phyloP scores from a whole-genome alignment of 257 asterid genomes.

The Henckelia pumila region DNA sequence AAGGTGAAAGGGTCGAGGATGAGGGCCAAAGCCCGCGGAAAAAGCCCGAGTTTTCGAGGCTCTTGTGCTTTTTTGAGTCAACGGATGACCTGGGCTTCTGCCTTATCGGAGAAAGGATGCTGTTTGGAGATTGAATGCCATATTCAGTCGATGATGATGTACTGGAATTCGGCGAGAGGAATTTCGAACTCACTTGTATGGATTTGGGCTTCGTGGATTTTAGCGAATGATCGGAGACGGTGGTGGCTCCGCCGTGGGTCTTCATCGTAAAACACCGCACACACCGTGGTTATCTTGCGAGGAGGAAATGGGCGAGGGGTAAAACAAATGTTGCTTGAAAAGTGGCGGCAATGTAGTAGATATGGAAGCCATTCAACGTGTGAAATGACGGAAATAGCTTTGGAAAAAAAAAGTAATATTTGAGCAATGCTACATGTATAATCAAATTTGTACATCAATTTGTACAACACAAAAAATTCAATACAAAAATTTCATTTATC shows the following conservation, averaged over 20 bases:
- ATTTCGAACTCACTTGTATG: slow-evolving; percentile 67
- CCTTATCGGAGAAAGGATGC: slow-evolving; percentile 28
- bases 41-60: slow-evolving; percentile 46
- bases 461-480: no score
- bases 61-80: slow-evolving; percentile 37
- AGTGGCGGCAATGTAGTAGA: slow-evolving; percentile 76
- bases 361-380: slow-evolving; percentile 47
- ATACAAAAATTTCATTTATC: no score
- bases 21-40: slow-evolving; percentile 76
- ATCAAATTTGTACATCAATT: no score
- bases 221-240: slow-evolving; percentile 24
- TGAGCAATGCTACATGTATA: no score
- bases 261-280: slow-evolving; percentile 34
- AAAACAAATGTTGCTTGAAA: slow-evolving; percentile 50
- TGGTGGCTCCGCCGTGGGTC: slow-evolving; percentile 32
- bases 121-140: slow-evolving; percentile 43
- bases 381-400: slow-evolving; percentile 37
- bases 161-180: slow-evolving; percentile 44
- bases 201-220: slow-evolving; percentile 51
- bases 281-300: no score
- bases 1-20: slow-evolving; percentile 18
- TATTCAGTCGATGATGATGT: slow-evolving; percentile 23
- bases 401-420: no score
- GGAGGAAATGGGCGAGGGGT: no score
- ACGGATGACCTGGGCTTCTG: slow-evolving; percentile 41